A percentile compares a stretch with the other conserved stretches of the same genome.
These are phyloP conservation scores for Silene uniflora DNA, from an alignment of 148 eudicot genomes.

Conservation along the genomic window DNA sequence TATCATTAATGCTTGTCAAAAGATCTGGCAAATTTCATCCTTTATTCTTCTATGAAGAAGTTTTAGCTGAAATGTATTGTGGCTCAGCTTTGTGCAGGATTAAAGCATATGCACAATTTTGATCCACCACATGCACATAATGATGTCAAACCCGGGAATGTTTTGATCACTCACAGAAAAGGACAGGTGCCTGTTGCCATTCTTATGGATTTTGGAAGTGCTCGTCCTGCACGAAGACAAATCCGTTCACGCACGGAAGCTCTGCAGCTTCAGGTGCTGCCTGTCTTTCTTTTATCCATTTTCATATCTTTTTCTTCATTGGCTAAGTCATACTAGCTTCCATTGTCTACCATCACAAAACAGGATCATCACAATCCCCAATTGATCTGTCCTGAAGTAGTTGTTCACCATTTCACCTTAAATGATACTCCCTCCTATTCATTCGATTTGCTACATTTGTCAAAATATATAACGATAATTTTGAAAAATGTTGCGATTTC, in stretches of 20 bases:
- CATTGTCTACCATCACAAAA: too few relatives aligned
- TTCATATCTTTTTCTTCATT: not conserved
- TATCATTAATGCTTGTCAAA: not conserved
- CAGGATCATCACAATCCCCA: too few relatives aligned
- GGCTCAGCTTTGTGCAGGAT: constrained; percentile 89
- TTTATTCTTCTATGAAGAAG: not conserved
- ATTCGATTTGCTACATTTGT: too few relatives aligned
- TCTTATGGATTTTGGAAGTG: constrained; percentile 95
- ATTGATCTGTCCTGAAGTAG: too few relatives aligned
- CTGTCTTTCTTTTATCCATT: not conserved
- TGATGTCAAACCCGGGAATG: constrained; percentile 95
- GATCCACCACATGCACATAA: constrained; percentile 96
- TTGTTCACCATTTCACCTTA: too few relatives aligned
- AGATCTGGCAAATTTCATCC: not conserved
- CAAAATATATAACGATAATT: too few relatives aligned
- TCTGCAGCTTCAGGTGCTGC: constrained; percentile 71
- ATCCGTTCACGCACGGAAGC: constrained; percentile 88
- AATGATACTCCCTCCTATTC: too few relatives aligned
- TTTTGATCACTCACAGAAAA: constrained; percentile 68
- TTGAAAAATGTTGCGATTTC: too few relatives aligned
- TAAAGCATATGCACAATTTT: constrained; percentile 87
- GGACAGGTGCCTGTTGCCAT: constrained; percentile 78
- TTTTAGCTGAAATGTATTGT: not conserved
- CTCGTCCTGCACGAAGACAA: constrained; percentile 89
- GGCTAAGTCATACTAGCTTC: too few relatives aligned